Conservation (phyloP, 257 asterid genomes). For the Jasminum sambac region DNA sequence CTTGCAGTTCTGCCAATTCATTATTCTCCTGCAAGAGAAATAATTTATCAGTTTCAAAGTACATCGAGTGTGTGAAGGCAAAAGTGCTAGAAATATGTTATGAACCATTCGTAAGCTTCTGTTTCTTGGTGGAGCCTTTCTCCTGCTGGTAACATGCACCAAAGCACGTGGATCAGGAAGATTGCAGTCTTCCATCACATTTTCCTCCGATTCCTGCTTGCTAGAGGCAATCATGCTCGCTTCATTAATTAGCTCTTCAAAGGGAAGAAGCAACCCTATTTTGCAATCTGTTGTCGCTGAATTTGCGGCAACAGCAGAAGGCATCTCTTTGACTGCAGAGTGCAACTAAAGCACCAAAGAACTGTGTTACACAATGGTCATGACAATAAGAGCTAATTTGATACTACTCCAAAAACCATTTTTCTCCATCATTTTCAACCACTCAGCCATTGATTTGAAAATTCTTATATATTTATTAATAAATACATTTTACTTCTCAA, state of each 20-base stretch:
- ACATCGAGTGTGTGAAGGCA: slow-evolving; percentile 2
- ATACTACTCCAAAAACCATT: no score
- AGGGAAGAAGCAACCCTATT: slow-evolving; percentile 63
- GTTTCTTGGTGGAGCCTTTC: slow-evolving; percentile 59
- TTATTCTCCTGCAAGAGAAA: slow-evolving; percentile 56
- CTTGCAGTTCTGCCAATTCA: slow-evolving; percentile 49
- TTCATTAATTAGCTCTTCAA: slow-evolving; percentile 64
- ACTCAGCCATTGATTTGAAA: no score
- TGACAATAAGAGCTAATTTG: not conserved
- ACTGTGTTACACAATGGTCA: slow-evolving; percentile 19
- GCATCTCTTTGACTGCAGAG: slow-evolving; percentile 42
- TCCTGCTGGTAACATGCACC: slow-evolving; percentile 84
- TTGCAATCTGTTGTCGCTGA: slow-evolving; percentile 37
- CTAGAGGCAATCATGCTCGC: slow-evolving; percentile 30
- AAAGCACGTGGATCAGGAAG: slow-evolving; percentile 71
- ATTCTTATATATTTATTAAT: no score
- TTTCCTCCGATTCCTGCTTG: slow-evolving; percentile 40
- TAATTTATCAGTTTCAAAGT: slow-evolving; percentile 17
- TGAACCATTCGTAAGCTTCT: slow-evolving; percentile 68
- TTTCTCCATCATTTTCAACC: no score
- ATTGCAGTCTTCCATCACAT: slow-evolving; percentile 42
- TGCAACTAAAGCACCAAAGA: slow-evolving; percentile 49
- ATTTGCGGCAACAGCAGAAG: slow-evolving; percentile 53
- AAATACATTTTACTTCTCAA: no score
- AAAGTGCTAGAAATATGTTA: slow-evolving; percentile 20